Evolutionary conservation across 345 rosid genomes (phyloP).

Genomic region (Dipteronia dyeriana): DNA sequence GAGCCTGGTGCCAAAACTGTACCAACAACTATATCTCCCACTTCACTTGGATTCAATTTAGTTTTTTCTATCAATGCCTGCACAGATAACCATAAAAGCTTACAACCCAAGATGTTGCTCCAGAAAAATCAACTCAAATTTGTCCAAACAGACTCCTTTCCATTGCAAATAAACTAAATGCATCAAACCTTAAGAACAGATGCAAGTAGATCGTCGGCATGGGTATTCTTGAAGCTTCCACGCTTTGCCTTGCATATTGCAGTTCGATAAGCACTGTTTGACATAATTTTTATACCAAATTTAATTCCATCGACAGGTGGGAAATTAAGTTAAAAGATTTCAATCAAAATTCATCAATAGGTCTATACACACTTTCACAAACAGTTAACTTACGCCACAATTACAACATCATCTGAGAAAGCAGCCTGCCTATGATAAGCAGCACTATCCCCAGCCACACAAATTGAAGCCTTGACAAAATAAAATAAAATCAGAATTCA

Average conservation of each 20-base stretch:
- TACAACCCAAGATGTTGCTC: neutral
- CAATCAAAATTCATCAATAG: neutral
- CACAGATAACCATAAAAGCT: neutral
- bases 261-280: conserved; percentile 78
- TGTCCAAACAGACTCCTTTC: neutral
- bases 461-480: conserved; percentile 52
- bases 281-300: neutral
- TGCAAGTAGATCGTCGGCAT: conserved; percentile 79
- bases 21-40: conserved; percentile 93
- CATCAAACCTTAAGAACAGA: conserved; percentile 75
- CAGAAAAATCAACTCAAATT: neutral
- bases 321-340: neutral
- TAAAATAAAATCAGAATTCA: neutral
- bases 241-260: conserved; percentile 88
- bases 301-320: neutral
- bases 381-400: conserved; percentile 74
- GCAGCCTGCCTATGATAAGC: conserved; percentile 69
- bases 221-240: conserved; percentile 94
- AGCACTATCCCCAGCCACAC: conserved; percentile 64
- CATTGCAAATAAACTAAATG: neutral
- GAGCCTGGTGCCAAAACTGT: conserved; percentile 92
- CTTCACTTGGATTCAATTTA: conserved; percentile 74
- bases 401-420: conserved; percentile 82
- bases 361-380: neutral
- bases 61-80: conserved; percentile 80